Conservation (phyloP, 768 basidiomycete species). For the Udeniomyces megalosporus region DNA sequence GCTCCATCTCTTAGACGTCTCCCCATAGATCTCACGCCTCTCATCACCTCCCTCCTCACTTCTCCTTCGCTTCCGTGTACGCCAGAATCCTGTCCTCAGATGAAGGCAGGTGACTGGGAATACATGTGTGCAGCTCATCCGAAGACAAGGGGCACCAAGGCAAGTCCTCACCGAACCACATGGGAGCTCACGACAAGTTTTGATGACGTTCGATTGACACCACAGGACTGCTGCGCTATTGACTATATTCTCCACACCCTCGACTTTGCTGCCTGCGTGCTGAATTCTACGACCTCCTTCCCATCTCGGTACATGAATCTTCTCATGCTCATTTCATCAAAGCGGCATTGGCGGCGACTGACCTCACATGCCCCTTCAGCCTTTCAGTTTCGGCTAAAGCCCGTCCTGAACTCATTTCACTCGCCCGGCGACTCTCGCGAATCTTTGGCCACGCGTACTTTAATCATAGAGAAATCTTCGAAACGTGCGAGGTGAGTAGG, state of each 20-base stretch:
- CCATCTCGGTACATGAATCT: slow-evolving; percentile 54
- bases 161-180: not conserved
- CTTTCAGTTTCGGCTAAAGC: slow-evolving; percentile 67
- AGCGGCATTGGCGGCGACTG: no score
- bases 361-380: slow-evolving; percentile 32
- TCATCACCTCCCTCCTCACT: slow-evolving; percentile 23
- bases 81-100: slow-evolving; percentile 72
- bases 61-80: slow-evolving; percentile 38
- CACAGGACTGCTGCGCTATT: slow-evolving; percentile 84
- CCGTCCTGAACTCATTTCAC: slow-evolving; percentile 71
- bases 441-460: slow-evolving; percentile 96
- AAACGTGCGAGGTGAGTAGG: slow-evolving; percentile 48
- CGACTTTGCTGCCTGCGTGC: slow-evolving; percentile 77
- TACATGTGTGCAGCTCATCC: slow-evolving; percentile 89
- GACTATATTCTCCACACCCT: slow-evolving; percentile 74
- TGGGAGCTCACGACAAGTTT: not conserved
- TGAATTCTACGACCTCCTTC: slow-evolving; percentile 81
- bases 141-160: not conserved
- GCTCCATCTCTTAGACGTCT: slow-evolving; percentile 21
- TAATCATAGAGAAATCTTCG: slow-evolving; percentile 81
- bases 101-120: slow-evolving; percentile 98
- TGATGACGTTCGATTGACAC: not conserved
- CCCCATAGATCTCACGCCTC: slow-evolving; percentile 28
- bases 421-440: slow-evolving; percentile 76
- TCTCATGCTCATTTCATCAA: not conserved